These are phyloP conservation scores for Boletus huronensis DNA, from an alignment of 768 basidiomycete species.

Conservation along the genomic window DNA sequence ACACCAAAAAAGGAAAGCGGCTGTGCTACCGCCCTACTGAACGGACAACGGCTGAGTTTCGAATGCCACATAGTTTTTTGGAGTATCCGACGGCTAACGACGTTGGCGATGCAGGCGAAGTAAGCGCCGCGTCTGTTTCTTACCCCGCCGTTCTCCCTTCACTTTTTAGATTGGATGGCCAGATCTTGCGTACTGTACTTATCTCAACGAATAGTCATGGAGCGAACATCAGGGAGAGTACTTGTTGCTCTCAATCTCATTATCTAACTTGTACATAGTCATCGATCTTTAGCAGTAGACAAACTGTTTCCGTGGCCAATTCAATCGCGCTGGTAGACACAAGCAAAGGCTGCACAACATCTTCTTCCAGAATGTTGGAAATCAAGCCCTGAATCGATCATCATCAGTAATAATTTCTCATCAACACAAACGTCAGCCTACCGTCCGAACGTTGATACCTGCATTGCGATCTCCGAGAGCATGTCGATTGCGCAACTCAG, in stretches of 20 bases:
- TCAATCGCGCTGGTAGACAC: slow-evolving; percentile 96
- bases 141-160: too few species aligned
- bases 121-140: too few species aligned
- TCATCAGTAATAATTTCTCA: slow-evolving; percentile 4
- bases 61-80: too few species aligned
- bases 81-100: too few species aligned
- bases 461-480: slow-evolving; percentile 92
- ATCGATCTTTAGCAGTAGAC: slow-evolving; percentile 91
- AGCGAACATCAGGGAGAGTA: neutral
- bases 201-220: neutral
- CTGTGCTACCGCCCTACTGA: too few species aligned
- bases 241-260: neutral
- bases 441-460: slow-evolving; percentile 98
- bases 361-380: slow-evolving; percentile 95
- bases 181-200: neutral
- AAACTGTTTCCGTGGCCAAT: slow-evolving; percentile 96
- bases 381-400: slow-evolving; percentile 70
- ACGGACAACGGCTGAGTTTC: too few species aligned
- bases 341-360: slow-evolving; percentile 92
- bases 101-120: too few species aligned
- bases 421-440: slow-evolving; percentile 32
- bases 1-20: too few species aligned
- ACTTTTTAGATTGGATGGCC: too few species aligned
- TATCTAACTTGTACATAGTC: slow-evolving; percentile 84
- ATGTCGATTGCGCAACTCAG: slow-evolving; percentile 95